Conservation (phyloP, 805 yeast genomes). For the Yamadazyma takamatsuzukensis region DNA sequence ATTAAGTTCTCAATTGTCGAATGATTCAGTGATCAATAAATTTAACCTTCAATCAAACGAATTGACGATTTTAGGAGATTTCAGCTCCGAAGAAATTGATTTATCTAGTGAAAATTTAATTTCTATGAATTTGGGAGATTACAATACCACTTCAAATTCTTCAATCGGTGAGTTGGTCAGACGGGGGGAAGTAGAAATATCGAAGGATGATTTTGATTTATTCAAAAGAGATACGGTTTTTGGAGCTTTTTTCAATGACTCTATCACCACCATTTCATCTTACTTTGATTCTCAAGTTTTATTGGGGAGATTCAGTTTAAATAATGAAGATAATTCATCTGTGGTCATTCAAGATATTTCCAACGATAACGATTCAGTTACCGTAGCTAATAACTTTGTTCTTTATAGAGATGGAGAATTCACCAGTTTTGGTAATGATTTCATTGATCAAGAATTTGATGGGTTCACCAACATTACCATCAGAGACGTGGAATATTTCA, state of each 20-base stretch:
- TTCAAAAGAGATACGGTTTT: constrained; percentile 15
- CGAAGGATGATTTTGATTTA: constrained; percentile 1
- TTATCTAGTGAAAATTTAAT: constrained; percentile 26
- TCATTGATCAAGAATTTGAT: constrained; percentile 18
- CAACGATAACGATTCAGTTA: constrained; percentile 21
- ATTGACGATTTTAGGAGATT: constrained; percentile 47
- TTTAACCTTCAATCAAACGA: constrained; percentile 25
- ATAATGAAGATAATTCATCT: constrained; percentile 24
- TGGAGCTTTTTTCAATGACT: constrained; percentile 28
- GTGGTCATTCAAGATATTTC: constrained; percentile 23
- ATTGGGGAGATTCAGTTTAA: constrained; percentile 31
- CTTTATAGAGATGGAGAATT: constrained; percentile 36
- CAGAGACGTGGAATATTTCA: constrained; percentile 37
- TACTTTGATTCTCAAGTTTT: constrained; percentile 20
- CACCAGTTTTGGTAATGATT: constrained; percentile 39
- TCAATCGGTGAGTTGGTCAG: constrained; percentile 17
- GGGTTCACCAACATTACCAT: constrained; percentile 34
- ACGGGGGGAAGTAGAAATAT: too few relatives aligned
- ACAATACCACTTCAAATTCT: constrained; percentile 31
- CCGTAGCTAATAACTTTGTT: constrained; percentile 32
- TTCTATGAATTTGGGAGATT: constrained; percentile 22
- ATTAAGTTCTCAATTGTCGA: constrained; percentile 26
- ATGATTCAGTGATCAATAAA: constrained; percentile 32
- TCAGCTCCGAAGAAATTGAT: constrained; percentile 33
- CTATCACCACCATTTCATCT: constrained; percentile 21